Percentiles rank a stretch among this genome's conserved stretches.
Conservation (phyloP, 139 green algal genomes). For the Chlorella ohadii region DNA sequence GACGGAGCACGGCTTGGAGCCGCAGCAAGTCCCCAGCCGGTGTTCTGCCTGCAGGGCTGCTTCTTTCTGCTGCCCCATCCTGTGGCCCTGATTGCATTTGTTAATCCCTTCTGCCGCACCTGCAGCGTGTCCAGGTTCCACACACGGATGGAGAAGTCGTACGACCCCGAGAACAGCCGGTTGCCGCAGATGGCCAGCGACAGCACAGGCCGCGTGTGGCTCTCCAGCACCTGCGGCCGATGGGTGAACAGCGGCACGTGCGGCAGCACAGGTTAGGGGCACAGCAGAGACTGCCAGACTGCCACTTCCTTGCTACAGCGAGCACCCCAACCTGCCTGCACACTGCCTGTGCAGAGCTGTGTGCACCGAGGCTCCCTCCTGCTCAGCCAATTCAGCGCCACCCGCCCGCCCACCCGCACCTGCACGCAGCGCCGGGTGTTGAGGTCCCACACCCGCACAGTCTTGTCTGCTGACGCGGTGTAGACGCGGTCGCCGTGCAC, state of each 20-base stretch:
- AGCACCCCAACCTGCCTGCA: too few species aligned
- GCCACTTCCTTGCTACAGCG: too few species aligned
- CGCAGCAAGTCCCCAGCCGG: too few species aligned
- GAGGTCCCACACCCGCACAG: conserved; percentile 92
- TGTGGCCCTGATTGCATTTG: too few species aligned
- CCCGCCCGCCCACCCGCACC: conserved; percentile 36
- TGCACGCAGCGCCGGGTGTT: conserved; percentile 51
- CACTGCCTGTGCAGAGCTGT: background rate
- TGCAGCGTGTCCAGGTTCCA: conserved; percentile 82
- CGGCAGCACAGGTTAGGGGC: too few species aligned
- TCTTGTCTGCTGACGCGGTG: conserved; percentile 91
- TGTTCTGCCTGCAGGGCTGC: too few species aligned
- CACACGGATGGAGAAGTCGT: conserved; percentile 94
- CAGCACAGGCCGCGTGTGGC: conserved; percentile 91
- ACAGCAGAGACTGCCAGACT: too few species aligned
- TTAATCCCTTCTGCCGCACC: too few species aligned
- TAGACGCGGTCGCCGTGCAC: conserved; percentile 77
- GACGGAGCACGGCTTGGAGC: too few species aligned
- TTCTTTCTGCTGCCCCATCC: too few species aligned
- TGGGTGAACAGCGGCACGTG: too few species aligned
- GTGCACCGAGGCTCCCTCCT: background rate
- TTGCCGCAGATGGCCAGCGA: conserved; percentile 82
- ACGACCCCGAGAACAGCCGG: conserved; percentile 89
- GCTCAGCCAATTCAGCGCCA: background rate
- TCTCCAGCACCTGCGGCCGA: conserved; percentile 83